Evolutionary conservation across 257 asterid species (phyloP), one percentile per base, ranked within the genome.

Genomic region (Catharanthus roseus): DNA sequence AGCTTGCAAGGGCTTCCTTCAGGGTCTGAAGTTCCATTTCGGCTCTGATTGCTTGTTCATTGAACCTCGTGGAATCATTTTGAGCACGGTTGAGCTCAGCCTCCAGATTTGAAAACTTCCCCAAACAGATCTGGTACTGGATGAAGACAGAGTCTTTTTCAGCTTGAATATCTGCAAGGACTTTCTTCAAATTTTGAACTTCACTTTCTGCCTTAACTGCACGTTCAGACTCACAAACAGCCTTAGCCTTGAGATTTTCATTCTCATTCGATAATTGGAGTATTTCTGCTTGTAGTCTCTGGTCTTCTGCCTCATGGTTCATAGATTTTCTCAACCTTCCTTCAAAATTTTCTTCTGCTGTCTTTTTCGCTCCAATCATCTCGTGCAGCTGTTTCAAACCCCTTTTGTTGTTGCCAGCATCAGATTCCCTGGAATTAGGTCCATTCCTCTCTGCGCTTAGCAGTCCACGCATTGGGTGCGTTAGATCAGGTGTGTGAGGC

Each of bases 11-110:
- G 19, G 89, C 83, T 80, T 86, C 96, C 84, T 81, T 89, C 80
- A 91, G 54, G 3, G 86, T 77, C 67, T 77, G 87, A 74, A 87
- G 88, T 83, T 93, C 96, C 45, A 72, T 82, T 83, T 90, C 93
- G 29, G 85, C 93, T 71, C 72, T 69, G 65, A 83, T 49, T 51
- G 90, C 87, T 77, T 79, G 82, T 69, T 89, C 96, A 77, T 51
- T 65, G 41, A 91, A 75, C 68, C 75, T 77, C 70, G 31, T 29
- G n/a, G 95, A 85, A 28, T 85, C 88, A 75, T 72, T 77, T 65
- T 85, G 86, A n/a, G 96, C 96, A 29, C 58, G 67, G 54, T 26
- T 51, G 16, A 93, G 89, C 83, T 86, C 88, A 36, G 71, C 81
- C 75, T 93, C 90, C 24, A 85, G 71, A 75, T 81, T 77, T 2